Base-by-base conservation (phyloP, 257 asterid genomes). In the Nicotiana paniculata region DNA sequence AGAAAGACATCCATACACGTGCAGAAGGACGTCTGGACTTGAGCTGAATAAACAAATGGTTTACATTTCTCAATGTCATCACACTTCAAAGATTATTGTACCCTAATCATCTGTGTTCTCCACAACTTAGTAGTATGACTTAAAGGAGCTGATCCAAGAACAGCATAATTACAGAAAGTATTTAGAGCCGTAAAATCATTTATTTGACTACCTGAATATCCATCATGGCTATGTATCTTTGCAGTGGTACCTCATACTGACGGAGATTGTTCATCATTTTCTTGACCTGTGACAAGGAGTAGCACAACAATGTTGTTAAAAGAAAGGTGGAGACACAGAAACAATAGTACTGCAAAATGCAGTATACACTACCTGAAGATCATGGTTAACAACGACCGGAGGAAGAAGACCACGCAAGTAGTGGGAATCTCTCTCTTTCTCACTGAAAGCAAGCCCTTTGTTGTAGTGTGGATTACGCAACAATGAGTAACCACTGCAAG, bases 221-320 rank as follows among this genome's bases (percentile, higher is more conserved):
- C 99, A 93, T 96, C 99, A 96, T 96, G 84, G 99, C 99, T 98
- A 95, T 96, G 91, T 96, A 96, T 84, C 93, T 90, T 78, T 96
- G 98, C 81, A 96, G 84, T 3, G 99, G 99, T 51, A 96, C 97
- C 88, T 96, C 94, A 86, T 96, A 96, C 79, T 95, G 93, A 13
- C 98, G 98, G 87, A 96, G 89, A 83, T 85, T 95, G 68, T 86
- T 89, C 98, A 96, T 96, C 99, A 96, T 92, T 81, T 96, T 96
- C 76, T 96, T 96, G 30, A 96, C 97, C 99, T 96, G 84, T 66
- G 57, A 82, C 68, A 33, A 53, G 5, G 61, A 43, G 77, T 39
- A 32, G 11, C 70, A 81, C 79, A 84, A 83, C 57, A 69, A 64
- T 21, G 65, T 75, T 75, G 64, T 75, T 53, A 28, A 28, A 64